These are phyloP conservation scores for Fusarium cicatricum DNA, from an alignment of 2,329 filamentous ascomycete species.

Conservation along the genomic window DNA sequence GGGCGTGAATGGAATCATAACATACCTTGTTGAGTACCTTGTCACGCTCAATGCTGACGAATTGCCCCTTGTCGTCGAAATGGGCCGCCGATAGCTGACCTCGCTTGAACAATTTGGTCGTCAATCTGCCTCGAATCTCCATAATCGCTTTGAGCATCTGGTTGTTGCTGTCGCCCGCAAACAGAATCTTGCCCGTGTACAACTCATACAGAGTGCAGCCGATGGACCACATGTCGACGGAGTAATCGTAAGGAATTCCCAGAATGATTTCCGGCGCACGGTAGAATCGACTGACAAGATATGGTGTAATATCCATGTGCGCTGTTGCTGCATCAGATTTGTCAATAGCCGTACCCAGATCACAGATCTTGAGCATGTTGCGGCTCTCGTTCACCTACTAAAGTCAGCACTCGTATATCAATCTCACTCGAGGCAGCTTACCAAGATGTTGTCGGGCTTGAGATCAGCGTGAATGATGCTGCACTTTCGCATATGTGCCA, in stretches of 20 bases:
- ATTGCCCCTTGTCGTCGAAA: constrained; percentile 86
- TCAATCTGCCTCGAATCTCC: constrained; percentile 93
- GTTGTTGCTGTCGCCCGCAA: constrained; percentile 95
- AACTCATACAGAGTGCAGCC: constrained; percentile 97
- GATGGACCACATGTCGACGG: constrained; percentile 97
- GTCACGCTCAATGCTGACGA: constrained; percentile 85
- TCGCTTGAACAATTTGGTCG: constrained; percentile 85
- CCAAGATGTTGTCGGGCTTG: constrained; percentile 97
- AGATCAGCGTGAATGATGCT: constrained; percentile 95
- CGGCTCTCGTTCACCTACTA: constrained; percentile 77
- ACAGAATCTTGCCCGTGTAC: constrained; percentile 97
- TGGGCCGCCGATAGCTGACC: constrained; percentile 79
- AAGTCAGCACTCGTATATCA: constrained; percentile 16
- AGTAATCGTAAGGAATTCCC: constrained; percentile 94
- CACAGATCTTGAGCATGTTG: constrained; percentile 91
- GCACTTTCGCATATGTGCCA: constrained; percentile 88
- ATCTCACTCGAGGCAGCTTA: constrained; percentile 46
- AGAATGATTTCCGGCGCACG: constrained; percentile 96
- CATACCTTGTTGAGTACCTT: constrained; percentile 83
- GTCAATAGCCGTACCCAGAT: constrained; percentile 95
- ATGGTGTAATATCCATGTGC: constrained; percentile 87
- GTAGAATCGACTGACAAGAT: constrained; percentile 97
- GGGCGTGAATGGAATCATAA: constrained; percentile 42
- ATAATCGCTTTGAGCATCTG: constrained; percentile 98
- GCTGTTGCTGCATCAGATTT: constrained; percentile 77